A percentile compares a stretch with the other conserved stretches of the same genome.
Conservation (phyloP, 2,329 filamentous ascomycete genomes). For the Fusarium xyrophilum region DNA sequence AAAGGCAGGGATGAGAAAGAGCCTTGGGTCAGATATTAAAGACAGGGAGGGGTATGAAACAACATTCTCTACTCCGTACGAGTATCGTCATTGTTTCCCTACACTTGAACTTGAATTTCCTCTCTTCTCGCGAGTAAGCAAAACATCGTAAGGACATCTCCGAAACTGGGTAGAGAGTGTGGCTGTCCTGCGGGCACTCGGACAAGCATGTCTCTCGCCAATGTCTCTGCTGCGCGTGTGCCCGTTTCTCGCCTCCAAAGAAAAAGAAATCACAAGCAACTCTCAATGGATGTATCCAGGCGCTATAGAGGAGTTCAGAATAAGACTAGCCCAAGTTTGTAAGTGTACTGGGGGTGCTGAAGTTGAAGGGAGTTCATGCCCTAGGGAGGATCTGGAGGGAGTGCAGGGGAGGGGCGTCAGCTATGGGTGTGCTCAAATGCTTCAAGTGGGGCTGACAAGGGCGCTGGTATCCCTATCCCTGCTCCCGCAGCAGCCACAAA, state of each 20-base stretch:
- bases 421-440: slow-evolving; percentile 22
- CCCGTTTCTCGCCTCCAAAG: slow-evolving; percentile 4
- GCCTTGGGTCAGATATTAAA: not conserved
- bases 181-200: not conserved
- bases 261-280: slow-evolving; percentile 13
- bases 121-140: not conserved
- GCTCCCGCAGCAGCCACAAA: slow-evolving; percentile 38
- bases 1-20: slow-evolving; percentile 3
- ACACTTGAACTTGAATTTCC: not conserved
- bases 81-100: not conserved
- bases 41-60: not conserved
- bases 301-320: slow-evolving; percentile 4
- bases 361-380: slow-evolving; percentile 21
- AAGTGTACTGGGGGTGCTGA: slow-evolving; percentile 5
- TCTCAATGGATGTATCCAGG: slow-evolving; percentile 7
- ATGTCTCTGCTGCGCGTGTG: slow-evolving; percentile 8
- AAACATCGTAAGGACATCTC: not conserved
- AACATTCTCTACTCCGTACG: not conserved
- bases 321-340: slow-evolving; percentile 4
- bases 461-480: slow-evolving; percentile 38
- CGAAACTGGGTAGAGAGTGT: slow-evolving; percentile 3
- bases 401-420: slow-evolving; percentile 13
- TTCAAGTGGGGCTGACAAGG: slow-evolving; percentile 25
- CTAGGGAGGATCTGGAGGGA: slow-evolving; percentile 11
- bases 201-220: slow-evolving; percentile 3